phyloP scores from a whole-genome alignment of 306 rosid genomes.

The Vachellia collinsii region DNA sequence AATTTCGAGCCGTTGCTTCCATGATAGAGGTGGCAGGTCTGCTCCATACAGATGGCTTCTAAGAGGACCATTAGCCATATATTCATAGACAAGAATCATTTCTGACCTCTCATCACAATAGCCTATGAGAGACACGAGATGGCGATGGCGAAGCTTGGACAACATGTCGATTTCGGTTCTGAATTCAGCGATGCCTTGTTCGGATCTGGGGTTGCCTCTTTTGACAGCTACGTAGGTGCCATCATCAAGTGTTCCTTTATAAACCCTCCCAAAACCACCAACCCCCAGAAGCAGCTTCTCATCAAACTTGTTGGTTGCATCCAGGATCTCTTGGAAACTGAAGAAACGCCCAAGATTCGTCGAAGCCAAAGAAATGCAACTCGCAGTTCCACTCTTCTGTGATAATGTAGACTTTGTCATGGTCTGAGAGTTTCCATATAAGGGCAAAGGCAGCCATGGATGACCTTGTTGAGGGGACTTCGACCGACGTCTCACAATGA shows the following conservation, averaged over 20 bases:
- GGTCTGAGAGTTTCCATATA: conserved; percentile 86
- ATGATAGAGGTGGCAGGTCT: conserved; percentile 71
- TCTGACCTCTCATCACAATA: conserved; percentile 94
- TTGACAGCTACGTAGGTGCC: conserved; percentile 87
- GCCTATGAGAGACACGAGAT: conserved; percentile 95
- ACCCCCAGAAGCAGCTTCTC: conserved; percentile 86
- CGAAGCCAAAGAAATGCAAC: conserved; percentile 83
- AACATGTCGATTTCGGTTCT: conserved; percentile 95
- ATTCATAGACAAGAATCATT: conserved; percentile 95
- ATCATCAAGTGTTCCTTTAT: conserved; percentile 87
- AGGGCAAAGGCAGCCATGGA: conserved; percentile 84
- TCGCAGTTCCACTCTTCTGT: conserved; percentile 87
- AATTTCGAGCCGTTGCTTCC: conserved; percentile 94
- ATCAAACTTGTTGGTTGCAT: conserved; percentile 89
- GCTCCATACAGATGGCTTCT: conserved; percentile 95
- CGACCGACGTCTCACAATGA: conserved; percentile 46
- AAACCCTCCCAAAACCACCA: conserved; percentile 96
- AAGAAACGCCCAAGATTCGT: conserved; percentile 76
- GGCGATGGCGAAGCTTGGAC: conserved; percentile 97
- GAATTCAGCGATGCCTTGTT: conserved; percentile 94
- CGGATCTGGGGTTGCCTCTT: conserved; percentile 92
- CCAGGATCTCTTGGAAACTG: conserved; percentile 83
- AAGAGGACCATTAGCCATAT: conserved; percentile 97
- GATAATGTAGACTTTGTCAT: conserved; percentile 86
- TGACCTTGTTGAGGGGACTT: conserved; percentile 65